Evolutionary conservation across 2,329 filamentous ascomycete genomes (phyloP).

Genomic region (Phoma herbarum): DNA sequence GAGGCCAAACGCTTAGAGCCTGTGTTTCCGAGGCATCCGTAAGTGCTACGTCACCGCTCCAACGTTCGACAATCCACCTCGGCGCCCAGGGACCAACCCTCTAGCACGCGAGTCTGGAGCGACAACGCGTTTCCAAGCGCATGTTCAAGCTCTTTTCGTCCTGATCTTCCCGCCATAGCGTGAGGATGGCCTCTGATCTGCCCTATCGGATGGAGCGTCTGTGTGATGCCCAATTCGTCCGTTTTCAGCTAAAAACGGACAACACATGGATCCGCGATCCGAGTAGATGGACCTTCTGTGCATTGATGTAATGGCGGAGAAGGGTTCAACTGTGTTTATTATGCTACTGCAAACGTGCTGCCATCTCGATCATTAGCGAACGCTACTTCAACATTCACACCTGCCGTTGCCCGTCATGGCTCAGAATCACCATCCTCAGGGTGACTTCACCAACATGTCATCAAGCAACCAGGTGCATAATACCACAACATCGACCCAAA

Average conservation of each 20-base stretch:
- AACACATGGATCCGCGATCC: slow-evolving; percentile 19
- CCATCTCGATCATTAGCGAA: slow-evolving; percentile 2
- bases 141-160: slow-evolving; percentile 11
- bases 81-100: slow-evolving; percentile 10
- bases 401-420: slow-evolving; percentile 25
- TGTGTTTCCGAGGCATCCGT: slow-evolving; percentile 13
- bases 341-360: slow-evolving; percentile 14
- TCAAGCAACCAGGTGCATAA: slow-evolving; percentile 15
- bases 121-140: slow-evolving; percentile 15
- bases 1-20: background rate
- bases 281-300: slow-evolving; percentile 7
- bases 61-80: background rate
- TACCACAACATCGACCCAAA: slow-evolving; percentile 3
- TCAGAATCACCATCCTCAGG: slow-evolving; percentile 21
- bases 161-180: slow-evolving; percentile 20
- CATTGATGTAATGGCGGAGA: slow-evolving; percentile 17
- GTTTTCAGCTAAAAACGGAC: slow-evolving; percentile 25
- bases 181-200: slow-evolving; percentile 2
- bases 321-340: slow-evolving; percentile 12
- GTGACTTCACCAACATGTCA: slow-evolving; percentile 22
- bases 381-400: slow-evolving; percentile 12
- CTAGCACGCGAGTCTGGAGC: slow-evolving; percentile 18
- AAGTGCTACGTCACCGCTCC: slow-evolving; percentile 14
- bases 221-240: slow-evolving; percentile 22
- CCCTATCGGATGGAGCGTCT: slow-evolving; percentile 16